Evolutionary conservation across 768 basidiomycete genomes (phyloP).

Genomic region (Steccherinum ochraceum): DNA sequence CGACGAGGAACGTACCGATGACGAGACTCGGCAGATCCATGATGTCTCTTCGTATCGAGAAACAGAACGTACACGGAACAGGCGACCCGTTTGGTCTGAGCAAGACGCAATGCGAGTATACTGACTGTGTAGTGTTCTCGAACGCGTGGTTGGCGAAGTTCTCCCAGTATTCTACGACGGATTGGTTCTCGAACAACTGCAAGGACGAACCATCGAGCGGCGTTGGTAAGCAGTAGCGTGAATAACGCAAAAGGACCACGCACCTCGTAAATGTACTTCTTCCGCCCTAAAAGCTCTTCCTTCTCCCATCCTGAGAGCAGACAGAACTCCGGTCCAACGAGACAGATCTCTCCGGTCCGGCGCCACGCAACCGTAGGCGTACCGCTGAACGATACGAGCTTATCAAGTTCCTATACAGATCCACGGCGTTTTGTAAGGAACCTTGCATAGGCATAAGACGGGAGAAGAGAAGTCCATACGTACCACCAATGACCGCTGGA

Average conservation of each 20-base stretch:
- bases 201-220: background rate
- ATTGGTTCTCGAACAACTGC: conserved; percentile 91
- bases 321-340: conserved; percentile 94
- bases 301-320: conserved; percentile 88
- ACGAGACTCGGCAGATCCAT: conserved; percentile 88
- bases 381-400: conserved; percentile 93
- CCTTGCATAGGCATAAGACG: background rate
- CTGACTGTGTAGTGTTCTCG: conserved; percentile 93
- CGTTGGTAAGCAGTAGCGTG: background rate
- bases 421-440: background rate
- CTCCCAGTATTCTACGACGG: conserved; percentile 94
- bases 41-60: conserved; percentile 89
- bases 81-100: conserved; percentile 81
- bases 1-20: conserved; percentile 50
- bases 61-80: conserved; percentile 91
- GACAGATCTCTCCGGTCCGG: conserved; percentile 94
- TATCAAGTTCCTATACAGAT: conserved; percentile 85
- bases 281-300: conserved; percentile 64
- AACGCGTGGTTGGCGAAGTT: conserved; percentile 96
- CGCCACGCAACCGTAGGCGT: conserved; percentile 98
- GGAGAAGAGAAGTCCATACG: conserved; percentile 19
- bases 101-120: conserved; percentile 88
- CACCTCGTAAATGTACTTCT: conserved; percentile 67
- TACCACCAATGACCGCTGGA: conserved; percentile 88
- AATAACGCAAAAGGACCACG: background rate